These are phyloP conservation scores for Solanum corneliomulleri DNA, from an alignment of 257 asterid genomes.

Conservation along the genomic window DNA sequence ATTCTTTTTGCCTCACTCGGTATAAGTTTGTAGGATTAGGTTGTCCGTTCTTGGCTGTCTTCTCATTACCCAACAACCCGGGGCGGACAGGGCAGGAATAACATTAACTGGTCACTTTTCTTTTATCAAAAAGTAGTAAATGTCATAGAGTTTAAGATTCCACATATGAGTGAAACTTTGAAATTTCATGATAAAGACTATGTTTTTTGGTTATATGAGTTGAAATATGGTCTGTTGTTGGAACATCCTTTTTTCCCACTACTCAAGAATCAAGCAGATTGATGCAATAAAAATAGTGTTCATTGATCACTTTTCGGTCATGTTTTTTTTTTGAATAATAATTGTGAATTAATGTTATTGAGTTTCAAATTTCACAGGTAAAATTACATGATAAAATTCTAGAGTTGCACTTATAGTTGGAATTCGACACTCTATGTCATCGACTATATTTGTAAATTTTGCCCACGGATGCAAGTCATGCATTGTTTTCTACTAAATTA, in stretches of 20 bases:
- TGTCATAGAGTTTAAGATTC: neutral
- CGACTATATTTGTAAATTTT: neutral
- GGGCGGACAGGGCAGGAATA: rapidly evolving
- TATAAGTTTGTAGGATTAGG: no score
- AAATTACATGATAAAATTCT: neutral
- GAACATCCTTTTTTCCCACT: neutral
- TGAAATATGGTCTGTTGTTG: neutral
- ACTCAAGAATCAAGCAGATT: neutral
- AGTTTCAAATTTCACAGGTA: neutral
- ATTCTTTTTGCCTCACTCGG: no score
- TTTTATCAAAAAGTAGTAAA: neutral
- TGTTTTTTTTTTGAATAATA: neutral
- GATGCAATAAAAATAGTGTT: neutral
- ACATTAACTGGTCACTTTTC: neutral
- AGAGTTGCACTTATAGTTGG: neutral
- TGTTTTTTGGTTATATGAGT: neutral
- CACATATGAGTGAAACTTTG: neutral
- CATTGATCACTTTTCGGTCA: neutral
- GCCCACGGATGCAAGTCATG: neutral
- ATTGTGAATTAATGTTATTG: neutral
- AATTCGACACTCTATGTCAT: neutral
- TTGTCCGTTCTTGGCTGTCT: neutral
- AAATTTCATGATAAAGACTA: neutral
- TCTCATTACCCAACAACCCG: neutral
- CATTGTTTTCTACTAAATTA: neutral